A percentile compares a stretch with the other conserved stretches of the same genome.
Conservation (phyloP, 1,284 basidiomycete species). For the Papiliotrema nemorosa region DNA sequence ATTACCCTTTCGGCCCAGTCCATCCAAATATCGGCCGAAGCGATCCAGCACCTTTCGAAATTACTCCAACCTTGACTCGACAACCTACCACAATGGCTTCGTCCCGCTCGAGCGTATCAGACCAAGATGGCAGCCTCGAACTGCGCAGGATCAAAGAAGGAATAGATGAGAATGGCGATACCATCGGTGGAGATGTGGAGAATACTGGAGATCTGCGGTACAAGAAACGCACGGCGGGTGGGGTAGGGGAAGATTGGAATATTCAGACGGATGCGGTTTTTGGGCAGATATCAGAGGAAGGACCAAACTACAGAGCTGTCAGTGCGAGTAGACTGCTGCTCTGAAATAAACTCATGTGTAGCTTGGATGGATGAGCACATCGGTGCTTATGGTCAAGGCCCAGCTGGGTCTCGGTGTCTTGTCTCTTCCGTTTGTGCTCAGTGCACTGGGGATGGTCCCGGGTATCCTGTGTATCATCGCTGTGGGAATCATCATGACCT, state of each 20-base stretch:
- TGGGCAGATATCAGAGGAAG: slow-evolving; percentile 33
- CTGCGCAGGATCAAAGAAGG: no score
- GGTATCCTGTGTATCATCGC: slow-evolving; percentile 38
- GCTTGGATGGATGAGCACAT: slow-evolving; percentile 33
- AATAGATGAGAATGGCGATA: no score
- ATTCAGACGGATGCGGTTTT: slow-evolving; percentile 35
- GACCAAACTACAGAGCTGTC: slow-evolving; percentile 35
- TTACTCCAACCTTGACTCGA: no score
- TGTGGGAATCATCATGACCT: slow-evolving; percentile 40
- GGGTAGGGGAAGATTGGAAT: background rate
- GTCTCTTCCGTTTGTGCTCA: slow-evolving; percentile 28
- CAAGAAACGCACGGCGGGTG: background rate
- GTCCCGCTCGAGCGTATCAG: no score
- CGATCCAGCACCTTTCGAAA: no score
- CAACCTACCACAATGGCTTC: no score
- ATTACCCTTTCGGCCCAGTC: no score
- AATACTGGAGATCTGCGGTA: background rate
- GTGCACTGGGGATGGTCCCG: slow-evolving; percentile 33
- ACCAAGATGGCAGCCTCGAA: no score
- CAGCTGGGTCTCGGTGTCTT: slow-evolving; percentile 43
- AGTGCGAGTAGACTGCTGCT: background rate
- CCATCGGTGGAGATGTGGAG: no score
- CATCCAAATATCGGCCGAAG: no score
- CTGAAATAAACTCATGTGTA: no score
- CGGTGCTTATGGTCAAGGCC: slow-evolving; percentile 37